Percentiles rank a stretch among this genome's conserved stretches.
Conservation (phyloP, 2,329 filamentous ascomycete species). For the Metarhizium sp. region DNA sequence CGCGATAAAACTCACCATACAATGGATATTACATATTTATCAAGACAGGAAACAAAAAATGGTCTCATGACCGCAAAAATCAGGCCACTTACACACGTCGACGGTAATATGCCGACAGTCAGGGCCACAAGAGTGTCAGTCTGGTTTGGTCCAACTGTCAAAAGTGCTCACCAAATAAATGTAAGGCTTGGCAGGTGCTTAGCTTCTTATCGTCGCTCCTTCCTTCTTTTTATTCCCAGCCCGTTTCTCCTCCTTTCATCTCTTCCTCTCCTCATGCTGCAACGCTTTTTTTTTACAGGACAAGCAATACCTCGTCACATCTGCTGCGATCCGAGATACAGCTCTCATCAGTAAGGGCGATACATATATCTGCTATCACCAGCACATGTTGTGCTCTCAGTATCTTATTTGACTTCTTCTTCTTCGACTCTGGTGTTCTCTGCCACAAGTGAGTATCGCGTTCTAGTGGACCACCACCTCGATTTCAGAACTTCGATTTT, state of each 20-base stretch:
- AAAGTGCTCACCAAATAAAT: background rate
- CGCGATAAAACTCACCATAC: too few species aligned
- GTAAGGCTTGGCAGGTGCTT: constrained; percentile 1
- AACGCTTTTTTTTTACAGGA: background rate
- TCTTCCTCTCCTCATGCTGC: background rate
- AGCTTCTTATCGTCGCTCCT: background rate
- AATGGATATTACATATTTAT: too few species aligned
- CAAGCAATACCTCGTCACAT: background rate
- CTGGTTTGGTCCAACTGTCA: background rate
- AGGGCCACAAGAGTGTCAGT: background rate
- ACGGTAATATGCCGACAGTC: too few species aligned
- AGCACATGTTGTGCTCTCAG: background rate
- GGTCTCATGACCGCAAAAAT: background rate
- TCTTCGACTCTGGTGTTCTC: background rate
- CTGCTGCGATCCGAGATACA: background rate
- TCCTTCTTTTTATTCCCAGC: background rate
- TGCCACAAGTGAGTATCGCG: background rate
- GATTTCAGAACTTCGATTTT: background rate
- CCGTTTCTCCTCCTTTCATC: background rate
- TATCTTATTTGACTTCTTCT: background rate
- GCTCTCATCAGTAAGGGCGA: background rate
- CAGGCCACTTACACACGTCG: background rate
- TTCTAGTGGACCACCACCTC: background rate
- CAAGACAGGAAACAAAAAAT: too few species aligned
- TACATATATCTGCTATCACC: background rate